A percentile compares a stretch with the other conserved stretches of the same genome.
Conservation (phyloP, 345 rosid genomes). For the Dovyalis caffra region DNA sequence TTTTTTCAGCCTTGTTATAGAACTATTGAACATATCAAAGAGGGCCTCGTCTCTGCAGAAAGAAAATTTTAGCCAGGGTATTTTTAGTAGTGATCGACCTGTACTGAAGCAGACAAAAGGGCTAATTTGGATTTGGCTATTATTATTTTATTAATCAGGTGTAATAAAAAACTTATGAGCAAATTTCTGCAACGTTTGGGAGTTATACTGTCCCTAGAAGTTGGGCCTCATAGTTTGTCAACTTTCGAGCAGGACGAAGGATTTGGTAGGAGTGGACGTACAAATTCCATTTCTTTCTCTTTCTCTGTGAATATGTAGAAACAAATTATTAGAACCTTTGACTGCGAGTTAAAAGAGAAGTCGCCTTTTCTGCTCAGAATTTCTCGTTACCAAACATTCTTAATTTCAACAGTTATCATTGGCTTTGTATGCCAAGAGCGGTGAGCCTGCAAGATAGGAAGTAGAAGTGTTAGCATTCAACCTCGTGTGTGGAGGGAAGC, state of each 20-base stretch:
- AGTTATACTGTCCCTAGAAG: neutral
- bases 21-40: constrained; percentile 17
- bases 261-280: too few species aligned
- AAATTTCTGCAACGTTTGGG: neutral
- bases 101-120: neutral
- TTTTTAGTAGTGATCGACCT: constrained; percentile 7
- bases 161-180: neutral
- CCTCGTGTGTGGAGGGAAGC: neutral
- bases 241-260: too few species aligned
- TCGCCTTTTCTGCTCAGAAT: neutral
- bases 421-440: neutral
- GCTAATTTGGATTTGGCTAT: neutral
- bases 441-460: neutral
- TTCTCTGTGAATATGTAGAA: neutral
- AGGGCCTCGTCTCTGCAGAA: constrained; percentile 1
- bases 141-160: neutral
- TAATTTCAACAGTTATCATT: neutral
- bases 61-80: neutral
- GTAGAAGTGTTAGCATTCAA: neutral
- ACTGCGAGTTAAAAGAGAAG: neutral
- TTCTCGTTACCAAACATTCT: neutral
- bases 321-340: neutral
- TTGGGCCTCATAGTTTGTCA: neutral
- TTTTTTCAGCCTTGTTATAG: constrained; percentile 7
- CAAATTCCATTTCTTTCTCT: neutral